Evolutionary conservation across 2,329 filamentous ascomycete species (phyloP), one percentile per base, ranked within the genome.

Genomic region (Blastomyces emzantsi): DNA sequence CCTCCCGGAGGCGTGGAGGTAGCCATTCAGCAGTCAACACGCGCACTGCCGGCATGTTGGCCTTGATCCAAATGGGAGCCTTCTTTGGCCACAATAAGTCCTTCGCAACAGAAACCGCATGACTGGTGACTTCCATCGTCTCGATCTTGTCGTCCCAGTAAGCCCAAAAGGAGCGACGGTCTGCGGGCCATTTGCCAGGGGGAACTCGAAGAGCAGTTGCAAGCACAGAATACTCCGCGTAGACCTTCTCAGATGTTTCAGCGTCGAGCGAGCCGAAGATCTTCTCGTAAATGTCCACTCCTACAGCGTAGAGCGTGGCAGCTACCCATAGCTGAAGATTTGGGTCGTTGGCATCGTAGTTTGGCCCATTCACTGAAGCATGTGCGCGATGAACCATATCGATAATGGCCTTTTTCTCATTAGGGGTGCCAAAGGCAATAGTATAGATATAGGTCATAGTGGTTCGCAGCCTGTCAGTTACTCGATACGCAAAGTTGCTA

Each of bases 381-480:
- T 78, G 75, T 11, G 73, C 74, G 15, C 67, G 66, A 63, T 77
- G 73, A 8, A 77, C 72, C 66, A 77, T 71, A 58, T 73, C 69
- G 62, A 76, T 72, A 56, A 78, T 70, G n/a, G 70, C 66, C 33
- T 68, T 66, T 61, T 74, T 75, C 51, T 78, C 74, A 0, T 67
- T 63, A 1, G 66, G 63, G 13, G 49, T 56, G 17, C 75, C 76
- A 64, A 72, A 76, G 4, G 72, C 67, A 68, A 77, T 76, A 63
- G 73, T 75, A 65, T 77, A 77, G 47, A 78, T 68, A 65, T 74
- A 78, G 22, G 74, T 74, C 70, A 76, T 74, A 17, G 74, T 77
- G 0, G 74, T 76, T 13, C 72, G 70, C 5, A 78, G 74, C 15
- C 75, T 72, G 63, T 77, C 73, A 15, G 72, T 62, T 1, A 74